Base-by-base conservation (phyloP, 345 rosid species). In the Erodium maritimum region DNA sequence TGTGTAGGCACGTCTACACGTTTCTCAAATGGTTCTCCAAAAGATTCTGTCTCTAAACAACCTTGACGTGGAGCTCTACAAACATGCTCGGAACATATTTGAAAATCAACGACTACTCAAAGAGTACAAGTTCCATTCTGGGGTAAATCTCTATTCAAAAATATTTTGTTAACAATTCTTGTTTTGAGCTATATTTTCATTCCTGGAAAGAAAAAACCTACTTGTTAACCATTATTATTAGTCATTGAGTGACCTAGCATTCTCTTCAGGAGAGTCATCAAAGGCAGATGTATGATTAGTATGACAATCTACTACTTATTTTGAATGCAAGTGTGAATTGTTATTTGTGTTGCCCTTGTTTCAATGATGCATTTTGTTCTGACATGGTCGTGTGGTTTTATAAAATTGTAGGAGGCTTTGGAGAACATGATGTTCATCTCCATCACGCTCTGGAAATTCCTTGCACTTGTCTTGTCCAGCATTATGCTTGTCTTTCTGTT, bases 21-120 rank as follows among this genome's bases (percentile, higher is more conserved):
- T 93, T 66, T 70, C 84, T 29, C 72, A 65, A 24, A 66, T 29
- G 62, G 80, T 91, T 55, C 75, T 86, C 17, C 67, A 75, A 72
- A 73, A 75, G 80, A 84, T 91, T 60, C 82, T 65, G 77, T 76
- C 79, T 17, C 83, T 80, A 17, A 91, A 91, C 80, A 58, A 61
- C 60, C 96, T 91, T 24, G 96, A 91, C 61, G 17, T 81, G 61
- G 86, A 89, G 76, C 90, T 91, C 23, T 91, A 84, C 68, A 72
- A 86, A 64, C 81, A 91, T 69, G 96, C 96, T 13, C 71, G 61
- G 67, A 79, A 72, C 61, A 74, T 91, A 18, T 91, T 82, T 67
- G 79, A 72, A 14, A 83, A 83, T 75, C 83, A 86, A 66, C 85
- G 77, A 63, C 62, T 59, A 54, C 70, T 57, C 25, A 57, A 71